Evolutionary conservation across 73 alveolate genomes (phyloP).

Genomic region (Blepharisma japonicum): DNA sequence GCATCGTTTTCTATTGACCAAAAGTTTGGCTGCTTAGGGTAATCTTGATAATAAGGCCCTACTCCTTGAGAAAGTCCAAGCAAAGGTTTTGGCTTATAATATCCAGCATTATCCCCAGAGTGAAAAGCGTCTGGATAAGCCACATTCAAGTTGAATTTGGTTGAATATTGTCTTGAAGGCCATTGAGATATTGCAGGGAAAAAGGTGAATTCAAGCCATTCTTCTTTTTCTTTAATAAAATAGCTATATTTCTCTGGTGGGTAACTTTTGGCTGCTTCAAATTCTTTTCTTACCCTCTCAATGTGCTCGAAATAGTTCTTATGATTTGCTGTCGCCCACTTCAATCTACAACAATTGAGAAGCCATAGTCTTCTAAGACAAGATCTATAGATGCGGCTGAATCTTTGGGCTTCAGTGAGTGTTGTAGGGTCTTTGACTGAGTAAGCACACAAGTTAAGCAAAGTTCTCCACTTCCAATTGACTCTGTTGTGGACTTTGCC

Average conservation of each 20-base stretch:
- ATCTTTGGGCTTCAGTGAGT: conserved; percentile 22
- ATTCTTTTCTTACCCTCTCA: background rate
- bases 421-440: conserved; percentile 30
- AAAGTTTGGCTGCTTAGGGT: conserved; percentile 21
- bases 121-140: conserved; percentile 32
- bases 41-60: conserved; percentile 25
- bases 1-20: background rate
- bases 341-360: background rate
- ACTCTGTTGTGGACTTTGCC: conserved; percentile 32
- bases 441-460: conserved; percentile 30
- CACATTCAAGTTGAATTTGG: conserved; percentile 7
- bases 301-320: conserved; percentile 28
- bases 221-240: conserved; percentile 24
- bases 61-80: conserved; percentile 3
- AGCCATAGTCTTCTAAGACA: conserved; percentile 8
- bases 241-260: background rate
- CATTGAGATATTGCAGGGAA: conserved; percentile 36
- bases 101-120: background rate
- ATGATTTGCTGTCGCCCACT: background rate
- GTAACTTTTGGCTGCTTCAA: conserved; percentile 20
- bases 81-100: conserved; percentile 33
- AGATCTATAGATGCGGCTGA: conserved; percentile 25
- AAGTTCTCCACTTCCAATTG: conserved; percentile 27
- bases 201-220: conserved; percentile 34
- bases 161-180: conserved; percentile 18